Conservation (phyloP, 1,139 yeast species). For the Scheffersomyces segobiensis region DNA sequence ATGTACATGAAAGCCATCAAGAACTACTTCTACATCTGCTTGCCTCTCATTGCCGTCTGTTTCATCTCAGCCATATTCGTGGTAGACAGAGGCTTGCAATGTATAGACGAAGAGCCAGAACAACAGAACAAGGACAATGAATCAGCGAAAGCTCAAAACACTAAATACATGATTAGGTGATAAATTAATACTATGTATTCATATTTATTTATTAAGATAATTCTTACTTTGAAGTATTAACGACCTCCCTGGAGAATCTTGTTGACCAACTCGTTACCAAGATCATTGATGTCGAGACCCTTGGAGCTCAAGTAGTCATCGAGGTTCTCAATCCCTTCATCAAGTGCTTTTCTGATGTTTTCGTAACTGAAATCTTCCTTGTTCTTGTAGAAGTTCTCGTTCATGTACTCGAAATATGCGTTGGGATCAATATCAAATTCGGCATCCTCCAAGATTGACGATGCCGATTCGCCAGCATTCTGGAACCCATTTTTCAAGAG, state of each 20-base stretch:
- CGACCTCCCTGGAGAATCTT: neutral
- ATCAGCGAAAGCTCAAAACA: neutral
- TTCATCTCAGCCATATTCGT: slow-evolving; percentile 14
- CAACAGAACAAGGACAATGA: slow-evolving; percentile 3
- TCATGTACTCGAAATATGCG: slow-evolving; percentile 20
- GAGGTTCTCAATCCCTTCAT: slow-evolving; percentile 14
- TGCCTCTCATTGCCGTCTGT: slow-evolving; percentile 19
- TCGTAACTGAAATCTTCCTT: slow-evolving; percentile 13
- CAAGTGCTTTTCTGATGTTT: slow-evolving; percentile 16
- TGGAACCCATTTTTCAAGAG: neutral
- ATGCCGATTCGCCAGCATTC: neutral
- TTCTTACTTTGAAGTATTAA: neutral
- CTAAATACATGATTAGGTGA: neutral
- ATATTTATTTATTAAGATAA: neutral
- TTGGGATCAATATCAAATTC: slow-evolving; percentile 8
- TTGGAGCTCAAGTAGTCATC: slow-evolving; percentile 9
- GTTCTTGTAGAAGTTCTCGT: slow-evolving; percentile 15
- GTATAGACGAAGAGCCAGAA: slow-evolving; percentile 16
- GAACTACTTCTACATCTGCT: slow-evolving; percentile 16
- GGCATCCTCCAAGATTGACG: slow-evolving; percentile 5
- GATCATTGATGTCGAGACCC: slow-evolving; percentile 8
- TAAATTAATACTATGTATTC: neutral
- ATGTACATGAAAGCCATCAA: slow-evolving; percentile 20
- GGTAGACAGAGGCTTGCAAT: slow-evolving; percentile 18
- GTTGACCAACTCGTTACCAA: slow-evolving; percentile 3